Base-by-base conservation (phyloP, 495 filamentous ascomycete species). In the Penicillium lividum region DNA sequence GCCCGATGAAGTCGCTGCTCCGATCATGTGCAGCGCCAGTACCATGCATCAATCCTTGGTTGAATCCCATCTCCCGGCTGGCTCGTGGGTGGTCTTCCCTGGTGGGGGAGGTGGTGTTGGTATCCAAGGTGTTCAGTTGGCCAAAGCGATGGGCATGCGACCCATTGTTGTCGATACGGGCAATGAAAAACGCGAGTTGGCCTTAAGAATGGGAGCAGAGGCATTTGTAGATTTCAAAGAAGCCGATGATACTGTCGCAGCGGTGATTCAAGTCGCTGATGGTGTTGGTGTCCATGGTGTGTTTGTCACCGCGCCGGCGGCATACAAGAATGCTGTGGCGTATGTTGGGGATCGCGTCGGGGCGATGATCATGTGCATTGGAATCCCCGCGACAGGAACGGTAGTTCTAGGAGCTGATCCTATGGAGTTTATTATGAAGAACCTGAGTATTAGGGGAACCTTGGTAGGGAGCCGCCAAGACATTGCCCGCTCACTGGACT, bases 101-200 rank as follows among this genome's bases (percentile, higher is more conserved):
- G 73, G 68, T 8, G 68, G 73, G 3, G 86, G 86, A 40, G 86
- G 85, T 44, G 85, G 86, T 15, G 77, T 89, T 5, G 86, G 86
- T 16, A 82, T 86, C 64, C 70, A 87, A 38, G 84, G 82, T 5
- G 77, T 80, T 3, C 86, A 89, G 60, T 75, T 89, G 22, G 86
- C 83, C 73, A 64, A 65, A 28, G 79, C 77, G 3, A 82, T 84
- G 77, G 81, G 80, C 0, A 75, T 82, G 70, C 70, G 78, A 5
- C 77, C 79, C 0, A 76, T 84, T n/a, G 81, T 79, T 9, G 70
- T 82, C 7, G 80, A 83, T 50, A 73, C 68, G 0, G 80, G 80
- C 0, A 64, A 56, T 2, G 61, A 62, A 0, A 83, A 82, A 59
- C 66, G 67, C 36, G 61, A 65, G 10, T 61, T 83, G 4, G 65